A percentile compares a stretch with the other conserved stretches of the same genome.
These are phyloP conservation scores for Naganishia sp. DNA, from an alignment of 1,284 basidiomycete species.

Conservation along the genomic window DNA sequence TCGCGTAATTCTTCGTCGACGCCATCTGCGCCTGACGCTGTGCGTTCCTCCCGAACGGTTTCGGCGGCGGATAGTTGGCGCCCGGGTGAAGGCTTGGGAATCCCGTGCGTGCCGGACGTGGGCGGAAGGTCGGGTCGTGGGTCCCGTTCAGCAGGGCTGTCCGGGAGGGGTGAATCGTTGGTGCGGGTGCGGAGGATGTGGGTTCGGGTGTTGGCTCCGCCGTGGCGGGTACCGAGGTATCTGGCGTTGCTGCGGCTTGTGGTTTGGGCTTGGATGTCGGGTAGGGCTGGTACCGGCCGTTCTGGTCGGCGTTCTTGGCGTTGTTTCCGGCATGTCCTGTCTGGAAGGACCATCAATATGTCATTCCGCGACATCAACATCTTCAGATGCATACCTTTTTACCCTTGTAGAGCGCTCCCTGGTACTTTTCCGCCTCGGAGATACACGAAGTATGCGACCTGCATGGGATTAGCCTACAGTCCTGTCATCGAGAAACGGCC, in stretches of 20 bases:
- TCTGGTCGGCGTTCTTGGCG: not conserved
- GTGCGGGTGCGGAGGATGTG: constrained; percentile 30
- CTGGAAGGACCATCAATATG: not conserved
- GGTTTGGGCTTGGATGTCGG: constrained; percentile 27
- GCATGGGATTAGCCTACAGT: not conserved
- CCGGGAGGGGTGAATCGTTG: constrained; percentile 35
- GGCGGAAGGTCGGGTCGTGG: not conserved
- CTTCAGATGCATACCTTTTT: constrained; percentile 52
- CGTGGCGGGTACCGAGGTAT: constrained; percentile 15
- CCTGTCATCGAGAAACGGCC: not conserved
- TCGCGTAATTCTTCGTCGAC: constrained; percentile 19
- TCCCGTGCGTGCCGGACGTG: constrained; percentile 1
- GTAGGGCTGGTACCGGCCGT: constrained; percentile 29
- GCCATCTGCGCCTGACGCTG: not conserved
- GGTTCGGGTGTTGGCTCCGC: constrained; percentile 35
- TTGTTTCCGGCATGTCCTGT: constrained; percentile 31
- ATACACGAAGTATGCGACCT: constrained; percentile 75
- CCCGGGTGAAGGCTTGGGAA: constrained; percentile 33
- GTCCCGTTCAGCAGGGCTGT: constrained; percentile 20
- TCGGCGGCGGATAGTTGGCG: constrained; percentile 28
- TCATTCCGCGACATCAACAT: not conserved
- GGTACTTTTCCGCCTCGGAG: constrained; percentile 86
- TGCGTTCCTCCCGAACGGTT: constrained; percentile 14
- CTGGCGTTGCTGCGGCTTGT: constrained; percentile 18
- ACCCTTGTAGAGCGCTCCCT: constrained; percentile 79